phyloP scores from a whole-genome alignment of 1,284 basidiomycete species.

The Stereum hirsutum region DNA sequence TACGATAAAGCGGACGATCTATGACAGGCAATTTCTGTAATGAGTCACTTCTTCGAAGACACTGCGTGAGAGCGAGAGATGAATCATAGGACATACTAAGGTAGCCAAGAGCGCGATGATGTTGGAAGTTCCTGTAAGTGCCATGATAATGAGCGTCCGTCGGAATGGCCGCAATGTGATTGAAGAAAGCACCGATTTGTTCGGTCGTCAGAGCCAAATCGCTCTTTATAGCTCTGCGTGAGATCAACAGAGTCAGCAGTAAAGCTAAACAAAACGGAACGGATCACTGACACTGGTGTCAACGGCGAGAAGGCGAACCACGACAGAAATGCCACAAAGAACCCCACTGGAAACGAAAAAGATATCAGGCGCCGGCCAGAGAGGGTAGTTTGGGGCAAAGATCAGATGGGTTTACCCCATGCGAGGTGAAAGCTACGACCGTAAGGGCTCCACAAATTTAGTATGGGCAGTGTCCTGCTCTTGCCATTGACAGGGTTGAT shows the following conservation, averaged over 20 bases:
- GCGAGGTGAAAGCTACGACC: neutral
- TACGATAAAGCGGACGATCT: slow-evolving; percentile 12
- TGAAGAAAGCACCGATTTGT: slow-evolving; percentile 39
- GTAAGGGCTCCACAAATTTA: neutral
- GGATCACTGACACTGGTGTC: slow-evolving; percentile 48
- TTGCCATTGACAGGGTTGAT: too few species aligned
- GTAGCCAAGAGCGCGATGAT: slow-evolving; percentile 48
- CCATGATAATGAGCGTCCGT: too few species aligned
- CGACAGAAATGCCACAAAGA: slow-evolving; percentile 22
- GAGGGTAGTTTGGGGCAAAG: neutral
- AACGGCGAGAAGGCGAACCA: slow-evolving; percentile 66
- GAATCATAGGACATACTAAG: slow-evolving; percentile 40
- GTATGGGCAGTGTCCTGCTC: neutral
- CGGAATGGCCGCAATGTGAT: too few species aligned
- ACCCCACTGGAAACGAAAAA: neutral
- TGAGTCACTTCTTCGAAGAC: too few species aligned
- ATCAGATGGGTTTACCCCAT: neutral
- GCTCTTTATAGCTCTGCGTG: slow-evolving; percentile 45
- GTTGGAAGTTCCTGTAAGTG: too few species aligned
- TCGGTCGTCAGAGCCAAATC: slow-evolving; percentile 42
- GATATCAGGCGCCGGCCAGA: neutral
- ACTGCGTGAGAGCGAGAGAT: too few species aligned
- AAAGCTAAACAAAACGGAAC: too few species aligned
- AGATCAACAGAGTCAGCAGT: too few species aligned
- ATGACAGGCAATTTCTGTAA: too few species aligned